Evolutionary conservation across 2,329 filamentous ascomycete species (phyloP).

Genomic region (Pyrenochaeta sp.): DNA sequence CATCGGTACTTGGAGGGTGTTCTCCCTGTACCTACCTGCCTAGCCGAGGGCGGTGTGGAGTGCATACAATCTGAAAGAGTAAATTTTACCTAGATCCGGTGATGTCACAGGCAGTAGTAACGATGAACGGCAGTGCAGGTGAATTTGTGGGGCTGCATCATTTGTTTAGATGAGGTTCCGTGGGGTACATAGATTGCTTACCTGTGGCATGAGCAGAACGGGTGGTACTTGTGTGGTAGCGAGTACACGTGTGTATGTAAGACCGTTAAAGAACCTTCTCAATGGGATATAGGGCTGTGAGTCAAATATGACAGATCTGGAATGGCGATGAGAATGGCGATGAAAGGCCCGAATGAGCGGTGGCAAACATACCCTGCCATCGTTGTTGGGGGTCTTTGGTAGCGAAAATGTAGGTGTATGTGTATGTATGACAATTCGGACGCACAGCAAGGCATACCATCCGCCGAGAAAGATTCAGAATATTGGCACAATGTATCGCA

Average conservation of each 20-base stretch:
- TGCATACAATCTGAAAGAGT: not conserved
- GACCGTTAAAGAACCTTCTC: not conserved
- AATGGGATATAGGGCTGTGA: too few relatives aligned
- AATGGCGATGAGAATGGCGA: not conserved
- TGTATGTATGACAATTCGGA: not conserved
- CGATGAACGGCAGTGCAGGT: not conserved
- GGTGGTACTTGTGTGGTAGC: slow-evolving; percentile 3
- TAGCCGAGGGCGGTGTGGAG: not conserved
- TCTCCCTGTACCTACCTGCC: not conserved
- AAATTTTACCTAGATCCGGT: not conserved
- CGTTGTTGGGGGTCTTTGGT: not conserved
- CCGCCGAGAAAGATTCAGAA: too few relatives aligned
- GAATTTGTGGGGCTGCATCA: not conserved
- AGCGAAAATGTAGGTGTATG: not conserved
- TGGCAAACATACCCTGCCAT: too few relatives aligned
- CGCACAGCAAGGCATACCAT: too few relatives aligned
- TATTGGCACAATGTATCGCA: too few relatives aligned
- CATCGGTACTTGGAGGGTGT: not conserved
- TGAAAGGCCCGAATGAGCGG: too few relatives aligned
- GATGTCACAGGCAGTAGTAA: not conserved
- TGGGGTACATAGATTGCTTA: slow-evolving; percentile 3
- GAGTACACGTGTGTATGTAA: slow-evolving; percentile 1
- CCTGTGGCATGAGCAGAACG: not conserved
- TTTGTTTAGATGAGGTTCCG: not conserved
- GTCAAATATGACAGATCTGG: too few relatives aligned